Percentiles rank a stretch among this genome's conserved stretches.
These are phyloP conservation scores for Fusarium tuaranense DNA, from an alignment of 2,329 filamentous ascomycete species.

Conservation along the genomic window DNA sequence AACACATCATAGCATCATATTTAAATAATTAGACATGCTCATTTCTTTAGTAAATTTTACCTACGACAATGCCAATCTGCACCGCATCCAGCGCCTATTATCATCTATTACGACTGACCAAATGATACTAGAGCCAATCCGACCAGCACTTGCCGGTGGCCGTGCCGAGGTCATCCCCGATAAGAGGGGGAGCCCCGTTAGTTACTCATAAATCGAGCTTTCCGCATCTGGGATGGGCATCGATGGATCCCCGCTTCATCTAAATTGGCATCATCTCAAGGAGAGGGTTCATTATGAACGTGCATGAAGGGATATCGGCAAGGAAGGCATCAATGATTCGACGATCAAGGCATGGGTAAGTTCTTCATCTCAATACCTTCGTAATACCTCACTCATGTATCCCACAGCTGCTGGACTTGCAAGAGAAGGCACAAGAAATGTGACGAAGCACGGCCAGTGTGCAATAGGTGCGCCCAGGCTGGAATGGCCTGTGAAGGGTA, in stretches of 20 bases:
- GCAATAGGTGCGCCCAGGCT: slow-evolving; percentile 20
- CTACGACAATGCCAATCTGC: no score
- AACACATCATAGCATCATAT: no score
- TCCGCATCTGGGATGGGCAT: neutral
- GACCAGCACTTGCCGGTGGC: neutral
- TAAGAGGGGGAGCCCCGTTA: neutral
- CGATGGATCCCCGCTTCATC: neutral
- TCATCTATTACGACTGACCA: neutral
- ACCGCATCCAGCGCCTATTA: neutral
- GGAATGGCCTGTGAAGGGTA: slow-evolving; percentile 27
- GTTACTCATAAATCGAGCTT: neutral
- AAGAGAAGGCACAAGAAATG: slow-evolving; percentile 31
- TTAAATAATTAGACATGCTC: neutral
- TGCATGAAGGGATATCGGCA: neutral
- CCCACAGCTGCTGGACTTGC: slow-evolving; percentile 27
- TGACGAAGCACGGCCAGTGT: slow-evolving; percentile 20
- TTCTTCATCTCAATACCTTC: neutral
- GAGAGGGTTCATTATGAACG: neutral
- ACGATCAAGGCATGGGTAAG: neutral
- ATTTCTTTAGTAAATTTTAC: neutral
- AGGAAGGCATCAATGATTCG: neutral
- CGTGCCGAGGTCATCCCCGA: neutral
- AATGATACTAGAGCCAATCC: neutral
- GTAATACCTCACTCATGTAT: neutral
- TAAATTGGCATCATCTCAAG: neutral